Conservation (phyloP, 257 asterid species). For the Solanum chmielewskii region DNA sequence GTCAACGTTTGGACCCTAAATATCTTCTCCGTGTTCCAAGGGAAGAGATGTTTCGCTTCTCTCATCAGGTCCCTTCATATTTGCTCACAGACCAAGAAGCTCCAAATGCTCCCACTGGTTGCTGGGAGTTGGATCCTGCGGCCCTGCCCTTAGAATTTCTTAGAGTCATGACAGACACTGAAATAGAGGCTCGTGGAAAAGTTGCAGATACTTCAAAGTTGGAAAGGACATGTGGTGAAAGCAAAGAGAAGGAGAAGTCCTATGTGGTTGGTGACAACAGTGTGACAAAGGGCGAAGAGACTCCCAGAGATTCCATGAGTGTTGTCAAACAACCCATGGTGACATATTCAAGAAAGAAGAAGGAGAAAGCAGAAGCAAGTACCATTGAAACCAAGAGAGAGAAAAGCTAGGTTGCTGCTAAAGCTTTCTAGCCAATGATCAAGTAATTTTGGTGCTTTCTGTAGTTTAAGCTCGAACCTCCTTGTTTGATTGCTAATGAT, state of each 20-base stretch:
- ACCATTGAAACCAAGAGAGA: background rate
- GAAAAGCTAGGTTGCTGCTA: background rate
- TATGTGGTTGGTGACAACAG: background rate
- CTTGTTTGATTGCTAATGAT: background rate
- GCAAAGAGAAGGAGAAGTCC: constrained; percentile 1
- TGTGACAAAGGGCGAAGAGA: background rate
- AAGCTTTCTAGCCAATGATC: background rate
- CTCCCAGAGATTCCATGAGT: constrained; percentile 1
- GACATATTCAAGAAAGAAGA: constrained; percentile 24
- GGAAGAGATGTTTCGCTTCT: constrained; percentile 61
- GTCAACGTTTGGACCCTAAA: constrained; percentile 15
- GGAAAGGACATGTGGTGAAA: background rate
- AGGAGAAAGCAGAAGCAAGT: background rate
- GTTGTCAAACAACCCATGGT: background rate
- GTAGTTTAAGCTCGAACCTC: background rate
- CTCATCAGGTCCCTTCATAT: constrained; percentile 60
- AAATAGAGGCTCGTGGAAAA: constrained; percentile 7
- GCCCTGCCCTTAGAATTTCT: constrained; percentile 67
- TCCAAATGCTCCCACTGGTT: constrained; percentile 29
- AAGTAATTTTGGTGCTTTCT: background rate
- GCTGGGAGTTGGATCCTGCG: constrained; percentile 70
- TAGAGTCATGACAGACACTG: constrained; percentile 20
- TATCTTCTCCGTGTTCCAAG: constrained; percentile 23
- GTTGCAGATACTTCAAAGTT: background rate
- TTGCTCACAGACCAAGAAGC: constrained; percentile 39